Evolutionary conservation across 495 filamentous ascomycete genomes (phyloP).

Genomic region (Penicillium arizonense): DNA sequence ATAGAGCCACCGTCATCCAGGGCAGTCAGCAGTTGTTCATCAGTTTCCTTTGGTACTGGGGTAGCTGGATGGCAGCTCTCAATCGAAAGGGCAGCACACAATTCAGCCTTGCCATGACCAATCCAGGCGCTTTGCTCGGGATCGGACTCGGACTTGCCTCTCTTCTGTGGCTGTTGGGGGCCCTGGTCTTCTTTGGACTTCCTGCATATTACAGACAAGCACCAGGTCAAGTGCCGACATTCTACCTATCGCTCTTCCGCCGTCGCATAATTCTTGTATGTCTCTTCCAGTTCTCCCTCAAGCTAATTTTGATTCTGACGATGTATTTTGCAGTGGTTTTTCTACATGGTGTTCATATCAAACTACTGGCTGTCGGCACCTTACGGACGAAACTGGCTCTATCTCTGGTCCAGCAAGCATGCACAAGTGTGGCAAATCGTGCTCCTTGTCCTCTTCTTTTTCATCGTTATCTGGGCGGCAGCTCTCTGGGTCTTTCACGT

Average conservation of each 20-base stretch:
- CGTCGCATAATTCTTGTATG: constrained; percentile 53
- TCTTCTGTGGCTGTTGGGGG: constrained; percentile 50
- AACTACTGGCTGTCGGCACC: constrained; percentile 51
- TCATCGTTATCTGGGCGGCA: constrained; percentile 42
- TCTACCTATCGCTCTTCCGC: constrained; percentile 51
- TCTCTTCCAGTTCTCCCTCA: constrained; percentile 8
- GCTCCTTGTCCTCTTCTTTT: constrained; percentile 43
- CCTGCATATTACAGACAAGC: constrained; percentile 54
- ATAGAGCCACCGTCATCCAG: constrained; percentile 59
- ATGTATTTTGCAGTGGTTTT: constrained; percentile 20
- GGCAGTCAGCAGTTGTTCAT: constrained; percentile 64
- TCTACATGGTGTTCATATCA: constrained; percentile 29
- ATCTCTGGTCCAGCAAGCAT: constrained; percentile 47
- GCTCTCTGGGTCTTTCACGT: constrained; percentile 39
- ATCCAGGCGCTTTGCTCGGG: constrained; percentile 48
- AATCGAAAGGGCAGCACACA: constrained; percentile 14
- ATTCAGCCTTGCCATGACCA: constrained; percentile 30
- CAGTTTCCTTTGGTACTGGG: constrained; percentile 64
- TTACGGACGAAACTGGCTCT: constrained; percentile 49
- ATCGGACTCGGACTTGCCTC: constrained; percentile 51
- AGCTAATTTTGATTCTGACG: constrained; percentile 2
- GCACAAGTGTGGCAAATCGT: constrained; percentile 41
- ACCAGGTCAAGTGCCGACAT: constrained; percentile 63
- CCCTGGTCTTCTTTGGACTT: constrained; percentile 41
- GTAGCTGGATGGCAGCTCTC: constrained; percentile 38